A percentile compares a stretch with the other conserved stretches of the same genome.
Conservation (phyloP, 2,329 filamentous ascomycete species). For the Tolypocladium ophioglossoides region DNA sequence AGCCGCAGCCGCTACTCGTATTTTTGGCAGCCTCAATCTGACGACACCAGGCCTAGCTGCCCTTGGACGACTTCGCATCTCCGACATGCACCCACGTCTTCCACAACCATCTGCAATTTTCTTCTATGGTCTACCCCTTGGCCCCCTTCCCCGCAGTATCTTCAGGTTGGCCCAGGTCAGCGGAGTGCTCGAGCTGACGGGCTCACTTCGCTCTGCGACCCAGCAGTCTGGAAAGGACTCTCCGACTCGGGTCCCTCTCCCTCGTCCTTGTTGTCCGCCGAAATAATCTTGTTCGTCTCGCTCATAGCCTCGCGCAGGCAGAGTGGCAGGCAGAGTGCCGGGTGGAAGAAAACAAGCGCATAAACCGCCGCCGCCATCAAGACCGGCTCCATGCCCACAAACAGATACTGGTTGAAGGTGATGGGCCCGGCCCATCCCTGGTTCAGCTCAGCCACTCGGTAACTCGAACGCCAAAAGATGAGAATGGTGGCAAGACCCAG, state of each 20-base stretch:
- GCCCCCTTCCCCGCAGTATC: not conserved
- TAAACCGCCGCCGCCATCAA: not conserved
- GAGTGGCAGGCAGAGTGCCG: no score
- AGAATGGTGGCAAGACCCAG: not conserved
- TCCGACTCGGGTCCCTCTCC: not conserved
- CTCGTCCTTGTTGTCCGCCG: not conserved
- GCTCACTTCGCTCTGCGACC: not conserved
- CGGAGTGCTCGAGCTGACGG: not conserved
- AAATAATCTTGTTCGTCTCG: not conserved
- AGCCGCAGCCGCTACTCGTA: no score
- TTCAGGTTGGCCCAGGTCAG: not conserved
- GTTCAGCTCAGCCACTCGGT: not conserved
- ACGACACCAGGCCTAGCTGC: no score
- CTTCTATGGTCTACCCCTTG: not conserved
- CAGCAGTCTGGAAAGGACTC: not conserved
- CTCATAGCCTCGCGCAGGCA: not conserved
- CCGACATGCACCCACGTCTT: no score
- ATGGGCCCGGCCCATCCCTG: not conserved
- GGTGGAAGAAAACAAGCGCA: not conserved
- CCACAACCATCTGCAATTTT: not conserved
- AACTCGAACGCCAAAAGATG: not conserved
- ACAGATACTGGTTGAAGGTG: not conserved
- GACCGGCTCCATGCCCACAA: not conserved
- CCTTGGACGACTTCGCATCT: no score
- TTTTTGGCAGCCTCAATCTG: no score